Conservation (phyloP, 2,329 filamentous ascomycete species). For the Trichoderma endophyticum region DNA sequence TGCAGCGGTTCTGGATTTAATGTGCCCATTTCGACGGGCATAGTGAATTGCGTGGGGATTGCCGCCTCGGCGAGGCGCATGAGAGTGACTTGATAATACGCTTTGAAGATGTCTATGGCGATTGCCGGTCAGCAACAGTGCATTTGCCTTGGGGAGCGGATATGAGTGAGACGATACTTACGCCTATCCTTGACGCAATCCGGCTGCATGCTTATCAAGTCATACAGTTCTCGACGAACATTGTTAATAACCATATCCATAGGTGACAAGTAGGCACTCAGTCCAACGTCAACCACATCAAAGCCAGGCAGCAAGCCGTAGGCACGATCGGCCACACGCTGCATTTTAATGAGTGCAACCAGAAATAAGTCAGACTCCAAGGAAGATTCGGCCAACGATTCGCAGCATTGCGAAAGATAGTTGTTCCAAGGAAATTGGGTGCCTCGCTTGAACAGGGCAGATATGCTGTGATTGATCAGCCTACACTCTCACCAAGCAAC, state of each 20-base stretch:
- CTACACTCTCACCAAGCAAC: not conserved
- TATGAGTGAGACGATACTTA: too few species aligned
- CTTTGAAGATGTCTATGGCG: conserved; percentile 32
- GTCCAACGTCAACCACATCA: not conserved
- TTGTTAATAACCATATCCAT: conserved; percentile 35
- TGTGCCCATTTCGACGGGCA: conserved; percentile 12
- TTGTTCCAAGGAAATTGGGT: conserved; percentile 31
- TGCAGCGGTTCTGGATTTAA: conserved; percentile 24
- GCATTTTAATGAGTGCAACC: conserved; percentile 34
- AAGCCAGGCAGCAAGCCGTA: conserved; percentile 27
- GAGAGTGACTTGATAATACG: conserved; percentile 33
- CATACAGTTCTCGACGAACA: conserved; percentile 34
- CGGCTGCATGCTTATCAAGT: conserved; percentile 24
- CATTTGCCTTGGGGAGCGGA: not conserved
- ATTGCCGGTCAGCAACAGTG: not conserved
- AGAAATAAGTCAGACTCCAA: conserved; percentile 34
- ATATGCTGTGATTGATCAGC: conserved; percentile 21
- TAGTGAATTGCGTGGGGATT: conserved; percentile 29
- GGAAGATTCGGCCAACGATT: conserved; percentile 29
- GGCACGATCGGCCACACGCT: conserved; percentile 32
- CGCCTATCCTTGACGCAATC: conserved; percentile 24
- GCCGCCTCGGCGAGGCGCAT: conserved; percentile 39
- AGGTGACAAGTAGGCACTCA: conserved; percentile 25
- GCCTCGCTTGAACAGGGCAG: conserved; percentile 33
- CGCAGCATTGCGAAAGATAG: conserved; percentile 36